A percentile compares a stretch with the other conserved stretches of the same genome.
These are phyloP conservation scores for Leccinum subfulvum DNA, from an alignment of 1,284 basidiomycete species.

Conservation along the genomic window DNA sequence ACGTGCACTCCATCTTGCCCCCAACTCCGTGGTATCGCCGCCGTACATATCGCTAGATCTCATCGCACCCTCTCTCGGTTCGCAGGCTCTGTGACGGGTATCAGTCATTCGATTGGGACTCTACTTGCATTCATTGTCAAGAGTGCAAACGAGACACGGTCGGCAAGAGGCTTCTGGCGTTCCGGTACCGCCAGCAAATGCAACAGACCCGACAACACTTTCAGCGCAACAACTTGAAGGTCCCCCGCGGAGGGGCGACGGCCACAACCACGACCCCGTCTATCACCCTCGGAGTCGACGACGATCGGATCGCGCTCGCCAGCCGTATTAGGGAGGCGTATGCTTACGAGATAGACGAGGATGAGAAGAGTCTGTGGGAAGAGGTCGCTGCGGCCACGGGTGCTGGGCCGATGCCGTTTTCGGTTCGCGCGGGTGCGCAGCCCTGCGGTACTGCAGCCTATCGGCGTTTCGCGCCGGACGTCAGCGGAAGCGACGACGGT, in stretches of 20 bases:
- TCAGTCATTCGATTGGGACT: slow-evolving; percentile 22
- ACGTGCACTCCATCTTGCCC: slow-evolving; percentile 10
- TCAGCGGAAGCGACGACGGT: slow-evolving; percentile 6
- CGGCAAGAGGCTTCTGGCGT: slow-evolving; percentile 25
- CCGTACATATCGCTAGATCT: slow-evolving; percentile 2
- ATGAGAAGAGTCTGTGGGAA: slow-evolving; percentile 32
- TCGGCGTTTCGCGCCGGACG: slow-evolving; percentile 5
- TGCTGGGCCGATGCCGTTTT: slow-evolving; percentile 12
- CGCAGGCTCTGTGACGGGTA: slow-evolving; percentile 24
- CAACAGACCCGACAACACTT: slow-evolving; percentile 3
- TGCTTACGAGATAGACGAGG: slow-evolving; percentile 26
- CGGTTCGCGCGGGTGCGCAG: slow-evolving; percentile 12
- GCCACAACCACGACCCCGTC: neutral
- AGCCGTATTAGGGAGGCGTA: slow-evolving; percentile 17
- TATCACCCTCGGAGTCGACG: slow-evolving; percentile 4
- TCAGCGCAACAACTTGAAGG: neutral
- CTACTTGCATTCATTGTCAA: slow-evolving; percentile 27
- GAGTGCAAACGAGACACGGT: slow-evolving; percentile 30
- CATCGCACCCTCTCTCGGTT: neutral
- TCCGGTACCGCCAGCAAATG: slow-evolving; percentile 18
- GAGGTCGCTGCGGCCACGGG: slow-evolving; percentile 29
- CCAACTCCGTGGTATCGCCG: neutral
- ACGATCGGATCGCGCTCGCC: slow-evolving; percentile 11
- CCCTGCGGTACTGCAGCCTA: slow-evolving; percentile 9
- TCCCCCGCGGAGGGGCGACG: neutral